Conservation (phyloP, 2,329 filamentous ascomycete genomes). For the Phoma sp. region DNA sequence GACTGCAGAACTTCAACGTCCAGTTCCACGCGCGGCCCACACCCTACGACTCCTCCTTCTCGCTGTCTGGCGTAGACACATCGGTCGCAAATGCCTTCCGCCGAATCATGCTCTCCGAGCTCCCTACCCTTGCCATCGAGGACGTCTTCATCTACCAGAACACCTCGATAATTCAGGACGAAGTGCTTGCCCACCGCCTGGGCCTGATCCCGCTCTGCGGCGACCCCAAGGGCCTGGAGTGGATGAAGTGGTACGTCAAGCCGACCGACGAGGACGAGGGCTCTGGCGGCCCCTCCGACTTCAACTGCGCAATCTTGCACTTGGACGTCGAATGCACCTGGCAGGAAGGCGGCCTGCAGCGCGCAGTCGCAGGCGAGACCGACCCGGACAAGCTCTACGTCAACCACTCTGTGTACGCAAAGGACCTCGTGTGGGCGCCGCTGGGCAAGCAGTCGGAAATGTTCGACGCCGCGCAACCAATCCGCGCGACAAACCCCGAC, state of each 20-base stretch:
- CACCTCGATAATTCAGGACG: constrained; percentile 96
- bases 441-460: constrained; percentile 62
- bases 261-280: constrained; percentile 59
- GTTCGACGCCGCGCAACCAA: constrained; percentile 61
- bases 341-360: constrained; percentile 64
- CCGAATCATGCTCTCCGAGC: constrained; percentile 91
- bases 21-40: constrained; percentile 83
- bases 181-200: constrained; percentile 88
- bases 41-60: constrained; percentile 78
- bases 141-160: constrained; percentile 93
- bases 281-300: constrained; percentile 65
- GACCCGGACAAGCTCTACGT: constrained; percentile 86
- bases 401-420: constrained; percentile 70
- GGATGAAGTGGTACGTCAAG: constrained; percentile 82
- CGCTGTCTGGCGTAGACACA: constrained; percentile 88
- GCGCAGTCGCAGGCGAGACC: constrained; percentile 71
- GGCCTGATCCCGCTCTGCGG: constrained; percentile 90
- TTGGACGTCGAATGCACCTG: constrained; percentile 81
- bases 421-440: constrained; percentile 72
- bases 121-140: constrained; percentile 93
- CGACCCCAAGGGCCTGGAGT: constrained; percentile 76
- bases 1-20: constrained; percentile 68
- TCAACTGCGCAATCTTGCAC: constrained; percentile 83
- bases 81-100: constrained; percentile 96
- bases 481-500: constrained; percentile 83